These are phyloP conservation scores for Luffa acutangula DNA, from an alignment of 306 rosid species.

Conservation along the genomic window DNA sequence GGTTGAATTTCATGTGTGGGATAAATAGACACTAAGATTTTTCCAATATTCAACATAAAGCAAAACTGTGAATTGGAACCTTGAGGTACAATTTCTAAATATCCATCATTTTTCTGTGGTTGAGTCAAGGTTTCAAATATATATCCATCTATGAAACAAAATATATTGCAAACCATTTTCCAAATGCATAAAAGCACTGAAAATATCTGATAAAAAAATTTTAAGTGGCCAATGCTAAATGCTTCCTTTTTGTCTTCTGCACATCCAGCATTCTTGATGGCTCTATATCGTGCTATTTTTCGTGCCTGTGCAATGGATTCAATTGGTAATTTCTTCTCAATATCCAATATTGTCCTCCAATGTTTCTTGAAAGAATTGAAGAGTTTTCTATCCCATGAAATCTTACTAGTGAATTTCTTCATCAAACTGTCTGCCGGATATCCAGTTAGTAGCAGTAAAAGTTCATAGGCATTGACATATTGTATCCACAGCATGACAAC, in stretches of 20 bases:
- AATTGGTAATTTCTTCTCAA: constrained; percentile 63
- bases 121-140: constrained; percentile 19
- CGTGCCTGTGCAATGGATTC: constrained; percentile 76
- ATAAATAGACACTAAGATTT: constrained; percentile 35
- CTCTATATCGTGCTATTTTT: constrained; percentile 69
- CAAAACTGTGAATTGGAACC: constrained; percentile 28
- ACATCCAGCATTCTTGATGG: constrained; percentile 32
- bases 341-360: constrained; percentile 50
- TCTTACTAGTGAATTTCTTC: constrained; percentile 37
- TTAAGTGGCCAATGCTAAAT: constrained; percentile 7
- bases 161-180: constrained; percentile 28
- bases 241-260: constrained; percentile 17
- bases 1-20: constrained; percentile 35
- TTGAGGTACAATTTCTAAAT: constrained; percentile 22
- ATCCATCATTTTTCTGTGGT: constrained; percentile 27
- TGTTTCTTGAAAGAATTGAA: constrained; percentile 34
- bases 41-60: constrained; percentile 53
- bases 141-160: constrained; percentile 19
- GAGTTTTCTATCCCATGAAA: constrained; percentile 30
- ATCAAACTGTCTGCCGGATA: constrained; percentile 37
- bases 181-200: constrained; percentile 27
- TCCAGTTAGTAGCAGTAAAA: constrained; percentile 42
- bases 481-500: constrained; percentile 55
- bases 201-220: constrained; percentile 25
- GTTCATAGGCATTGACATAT: constrained; percentile 63